Base-by-base conservation (phyloP, 2,329 filamentous ascomycete genomes). In the Colletotrichum horii region DNA sequence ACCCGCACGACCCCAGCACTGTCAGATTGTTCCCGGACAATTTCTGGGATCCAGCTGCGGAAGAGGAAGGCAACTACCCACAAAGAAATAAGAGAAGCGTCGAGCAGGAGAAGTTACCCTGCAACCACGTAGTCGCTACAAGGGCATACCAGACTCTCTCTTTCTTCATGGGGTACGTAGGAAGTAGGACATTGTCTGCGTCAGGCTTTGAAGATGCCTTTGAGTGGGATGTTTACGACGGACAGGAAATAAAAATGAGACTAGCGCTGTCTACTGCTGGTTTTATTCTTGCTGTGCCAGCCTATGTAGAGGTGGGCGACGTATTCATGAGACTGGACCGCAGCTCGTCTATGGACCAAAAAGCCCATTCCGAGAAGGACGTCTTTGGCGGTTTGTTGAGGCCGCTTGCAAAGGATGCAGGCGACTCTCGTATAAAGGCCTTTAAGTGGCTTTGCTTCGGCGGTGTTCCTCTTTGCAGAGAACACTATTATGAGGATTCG, bases 361-460 rank as follows among this genome's bases (percentile, higher is more conserved):
- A 28, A 28, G 8, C 28, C 28, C 28, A 28, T 4, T 36, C 34
- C 3, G 3, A 36, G 15, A 38, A 38, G 15, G 1, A 38, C 36
- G 16, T 0, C 0, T 38, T 38, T 38, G 36, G 36, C 36, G 36
- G 36, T 38, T 38, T 43, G 19, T 43, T 43, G 3, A 43, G 38
- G 38, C 38, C 38, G 19, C 0, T 43, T 43, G 19, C 8, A 43
- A 43, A n/a, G 11, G 19, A 43, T 11, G n/a, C 38, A 0, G 38
- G 19, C 19, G 38, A n/a, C 3, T 4, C 38, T n/a, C 0, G 19
- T n/a, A 0, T 6, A n/a, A 2, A 5, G 38, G 38, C 38, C 3
- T 43, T 43, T 0, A 43, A 43, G 38, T 43, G 38, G 38, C 38
- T 43, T 43, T 43, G 5, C 19, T 6, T 6, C 9, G 38, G 19